Conservation (phyloP, 2,329 filamentous ascomycete genomes). For the Claviceps sp. region DNA sequence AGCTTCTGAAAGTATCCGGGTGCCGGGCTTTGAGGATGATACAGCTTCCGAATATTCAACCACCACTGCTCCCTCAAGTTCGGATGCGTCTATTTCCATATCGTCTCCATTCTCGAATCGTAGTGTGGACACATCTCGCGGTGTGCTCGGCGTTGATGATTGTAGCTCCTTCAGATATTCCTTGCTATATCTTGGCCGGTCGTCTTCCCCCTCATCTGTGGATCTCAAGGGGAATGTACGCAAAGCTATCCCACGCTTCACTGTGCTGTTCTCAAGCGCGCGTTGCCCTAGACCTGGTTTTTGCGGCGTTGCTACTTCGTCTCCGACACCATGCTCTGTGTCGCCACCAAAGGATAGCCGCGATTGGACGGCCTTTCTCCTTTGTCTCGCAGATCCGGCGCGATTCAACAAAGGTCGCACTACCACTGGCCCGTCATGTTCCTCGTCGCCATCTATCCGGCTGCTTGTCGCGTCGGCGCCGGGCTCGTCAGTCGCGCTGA, state of each 20-base stretch:
- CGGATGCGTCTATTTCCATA: conserved; percentile 44
- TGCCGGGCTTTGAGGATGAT: conserved; percentile 19
- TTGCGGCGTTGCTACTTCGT: conserved; percentile 46
- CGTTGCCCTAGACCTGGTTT: conserved; percentile 52
- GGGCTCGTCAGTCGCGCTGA: conserved; percentile 31
- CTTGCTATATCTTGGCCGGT: conserved; percentile 68
- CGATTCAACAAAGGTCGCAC: conserved; percentile 34
- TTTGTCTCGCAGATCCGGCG: conserved; percentile 41
- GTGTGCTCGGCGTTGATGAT: conserved; percentile 72
- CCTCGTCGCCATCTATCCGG: conserved; percentile 24
- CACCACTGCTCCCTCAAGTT: conserved; percentile 50
- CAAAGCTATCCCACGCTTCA: conserved; percentile 35
- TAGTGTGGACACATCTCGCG: conserved; percentile 43
- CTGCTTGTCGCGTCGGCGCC: conserved; percentile 10
- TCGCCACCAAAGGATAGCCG: conserved; percentile 65
- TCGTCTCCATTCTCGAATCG: conserved; percentile 32
- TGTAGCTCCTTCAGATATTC: conserved; percentile 79
- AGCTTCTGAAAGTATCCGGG: conserved; percentile 60
- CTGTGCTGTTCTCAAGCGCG: conserved; percentile 53
- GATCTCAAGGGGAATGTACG: conserved; percentile 40
- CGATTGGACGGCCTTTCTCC: conserved; percentile 45
- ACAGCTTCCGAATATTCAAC: conserved; percentile 33
- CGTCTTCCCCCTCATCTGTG: conserved; percentile 43
- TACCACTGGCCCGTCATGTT: conserved; percentile 33
- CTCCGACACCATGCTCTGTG: conserved; percentile 30